Percentiles rank a stretch among this genome's conserved stretches.
phyloP scores from a whole-genome alignment of 73 alveolate genomes.

The Tetrahymena malaccensis region DNA sequence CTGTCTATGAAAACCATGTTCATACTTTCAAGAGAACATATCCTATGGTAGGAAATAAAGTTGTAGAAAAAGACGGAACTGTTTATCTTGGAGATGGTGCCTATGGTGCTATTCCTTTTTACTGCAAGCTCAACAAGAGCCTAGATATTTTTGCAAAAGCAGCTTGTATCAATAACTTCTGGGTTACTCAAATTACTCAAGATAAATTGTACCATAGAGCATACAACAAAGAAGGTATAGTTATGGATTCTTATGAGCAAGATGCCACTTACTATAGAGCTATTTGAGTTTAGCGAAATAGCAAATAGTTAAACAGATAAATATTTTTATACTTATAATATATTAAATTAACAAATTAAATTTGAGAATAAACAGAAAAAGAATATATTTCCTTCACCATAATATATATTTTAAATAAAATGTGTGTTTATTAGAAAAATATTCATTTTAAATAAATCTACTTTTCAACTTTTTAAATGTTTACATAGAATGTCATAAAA shows the following conservation, averaged over 20 bases:
- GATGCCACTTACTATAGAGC: neutral
- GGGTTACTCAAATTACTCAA: neutral
- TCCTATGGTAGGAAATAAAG: neutral
- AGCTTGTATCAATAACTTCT: neutral
- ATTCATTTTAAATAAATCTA: too few relatives aligned
- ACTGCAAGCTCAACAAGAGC: neutral
- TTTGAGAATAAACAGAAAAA: too few relatives aligned
- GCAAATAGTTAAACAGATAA: neutral
- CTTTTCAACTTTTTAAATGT: too few relatives aligned
- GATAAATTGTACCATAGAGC: neutral
- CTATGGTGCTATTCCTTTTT: neutral
- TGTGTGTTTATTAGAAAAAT: too few relatives aligned
- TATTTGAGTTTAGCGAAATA: neutral
- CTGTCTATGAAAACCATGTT: slow-evolving; percentile 37
- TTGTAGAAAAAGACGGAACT: neutral
- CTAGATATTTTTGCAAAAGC: neutral
- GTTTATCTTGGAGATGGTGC: slow-evolving; percentile 19
- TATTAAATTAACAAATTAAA: too few relatives aligned
- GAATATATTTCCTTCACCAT: too few relatives aligned
- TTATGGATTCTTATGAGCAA: neutral
- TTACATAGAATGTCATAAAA: too few relatives aligned
- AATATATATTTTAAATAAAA: too few relatives aligned
- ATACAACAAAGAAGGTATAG: neutral
- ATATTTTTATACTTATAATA: neutral
- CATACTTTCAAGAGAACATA: slow-evolving; percentile 29